Evolutionary conservation across 352 stramenopile species (phyloP), one percentile per base, ranked within the genome.

Genomic region (Pythium brachiatum): DNA sequence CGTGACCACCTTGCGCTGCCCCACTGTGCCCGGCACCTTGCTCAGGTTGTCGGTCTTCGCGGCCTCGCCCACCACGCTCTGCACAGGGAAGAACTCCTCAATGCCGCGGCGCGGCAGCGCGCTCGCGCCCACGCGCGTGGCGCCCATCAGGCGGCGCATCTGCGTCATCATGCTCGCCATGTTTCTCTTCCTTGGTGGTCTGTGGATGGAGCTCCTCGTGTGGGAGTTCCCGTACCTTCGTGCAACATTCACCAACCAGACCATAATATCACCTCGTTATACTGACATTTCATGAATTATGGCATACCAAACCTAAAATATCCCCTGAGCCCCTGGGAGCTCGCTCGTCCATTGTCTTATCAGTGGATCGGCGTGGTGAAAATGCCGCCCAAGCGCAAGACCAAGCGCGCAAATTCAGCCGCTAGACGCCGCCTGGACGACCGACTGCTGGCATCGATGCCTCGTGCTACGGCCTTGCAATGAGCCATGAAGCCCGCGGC

Each of bases 101-200:
- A 16, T 46, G 15, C 82, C 82, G 21, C 82, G 79, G 43, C 77
- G 72, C 3, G 75, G 72, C 36, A 80, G 50, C 44, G 69, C 70
- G 26, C 55, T 69, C 52, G 68, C 69, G 36, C 69, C 74, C 29
- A 90, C 61, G 55, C 79, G 76, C 68, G 87, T 55, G 34, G 67
- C 74, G 63, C 81, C 81, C 68, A 90, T 88, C 64, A 88, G 70
- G 63, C 79, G 81, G 75, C 81, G 81, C 52, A 88, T 57, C 65
- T 87, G 78, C 70, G 83, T 83, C 75, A 85, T 83, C 64, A 67
- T 77, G 16, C 55, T 51, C 23, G 46, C 39, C 34, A 44, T 58
- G n/a, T 2, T 31, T 23, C 2, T 34, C n/a, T 2, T 13, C 13
- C 20, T 6, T 50, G 34, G 12, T 41, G 34, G 34, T 54, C 68